A percentile compares a stretch with the other conserved stretches of the same genome.
phyloP scores from a whole-genome alignment of 1,139 yeast species.

The Magnusiomyces fungicola region DNA sequence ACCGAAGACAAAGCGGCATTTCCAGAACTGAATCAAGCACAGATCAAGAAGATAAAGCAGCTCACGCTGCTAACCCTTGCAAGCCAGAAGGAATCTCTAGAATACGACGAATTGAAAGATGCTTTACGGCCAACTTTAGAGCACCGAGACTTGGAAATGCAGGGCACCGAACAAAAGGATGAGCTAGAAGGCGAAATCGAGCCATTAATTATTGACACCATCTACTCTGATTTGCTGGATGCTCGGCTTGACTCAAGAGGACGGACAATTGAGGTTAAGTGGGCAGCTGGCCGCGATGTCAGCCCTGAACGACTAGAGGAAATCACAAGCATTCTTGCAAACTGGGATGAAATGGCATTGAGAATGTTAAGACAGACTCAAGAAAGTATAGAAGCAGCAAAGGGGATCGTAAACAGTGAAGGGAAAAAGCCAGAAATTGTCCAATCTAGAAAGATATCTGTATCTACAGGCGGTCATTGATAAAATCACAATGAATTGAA shows the following conservation, averaged over 20 bases:
- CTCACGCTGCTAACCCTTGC: conserved; percentile 20
- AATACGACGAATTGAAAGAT: conserved; percentile 14
- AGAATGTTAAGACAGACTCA: background rate
- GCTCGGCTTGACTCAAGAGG: conserved; percentile 24
- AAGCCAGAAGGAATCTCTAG: conserved; percentile 14
- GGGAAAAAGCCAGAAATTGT: no score
- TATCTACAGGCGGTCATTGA: no score
- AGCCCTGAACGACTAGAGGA: conserved; percentile 17
- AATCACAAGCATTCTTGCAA: conserved; percentile 12
- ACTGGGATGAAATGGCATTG: conserved; percentile 9
- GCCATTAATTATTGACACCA: conserved; percentile 22
- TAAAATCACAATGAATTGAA: no score
- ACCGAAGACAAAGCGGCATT: conserved; percentile 4
- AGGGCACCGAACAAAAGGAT: conserved; percentile 3
- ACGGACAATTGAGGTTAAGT: conserved; percentile 19
- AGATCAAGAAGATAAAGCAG: conserved; percentile 20
- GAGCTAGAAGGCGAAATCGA: conserved; percentile 19
- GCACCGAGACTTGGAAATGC: conserved; percentile 5
- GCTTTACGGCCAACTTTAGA: conserved; percentile 15
- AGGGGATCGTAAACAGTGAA: conserved; percentile 5
- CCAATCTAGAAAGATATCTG: no score
- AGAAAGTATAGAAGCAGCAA: conserved; percentile 10
- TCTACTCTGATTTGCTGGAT: conserved; percentile 22
- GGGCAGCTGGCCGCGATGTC: conserved; percentile 21
- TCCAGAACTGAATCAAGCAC: conserved; percentile 15